Base-by-base conservation (phyloP, 371 early-diverging fungal species). In the Rhizopus delemar region DNA sequence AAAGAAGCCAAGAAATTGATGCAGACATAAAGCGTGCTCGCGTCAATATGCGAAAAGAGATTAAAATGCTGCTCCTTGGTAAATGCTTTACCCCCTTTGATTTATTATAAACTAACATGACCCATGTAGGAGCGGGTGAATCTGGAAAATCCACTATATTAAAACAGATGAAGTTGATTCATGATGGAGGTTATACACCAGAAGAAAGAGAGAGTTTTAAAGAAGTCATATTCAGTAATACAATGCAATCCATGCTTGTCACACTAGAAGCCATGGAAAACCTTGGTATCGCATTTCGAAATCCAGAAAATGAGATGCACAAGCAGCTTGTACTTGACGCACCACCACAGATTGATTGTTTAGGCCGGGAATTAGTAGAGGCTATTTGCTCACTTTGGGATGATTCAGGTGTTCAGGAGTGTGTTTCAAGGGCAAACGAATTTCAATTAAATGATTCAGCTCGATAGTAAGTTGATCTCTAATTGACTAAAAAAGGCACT, bases 161-260 rank as follows among this genome's bases (percentile, higher is more conserved):
- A 56, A 97, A 97, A 75, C 96, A 97, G 68, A 96, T 97, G 95
- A 91, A 92, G 72, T 81, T 96, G 28, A 94, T 97, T 60, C 96
- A 97, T 74, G 94, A 90, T 56, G 87, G 85, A 57, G 97, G 97
- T 6, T 97, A 92, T 76, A 85, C 88, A 54, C 69, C 73, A 22
- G 88, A 90, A 34, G 96, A 97, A 73, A 85, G 91, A 41, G 88
- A 87, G 56, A 85, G 92, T 32, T 95, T 90, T 77, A 89, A 86
- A 63, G 93, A 89, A 64, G 90, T 93, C 61, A 93, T 97, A 58
- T 93, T 90, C 69, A 82, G 87, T 48, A 97, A 97, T 73, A 86
- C 89, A 22, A 84, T 93, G 51, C 90, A 93, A 60, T 91, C 93
- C 29, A 93, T 93, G 92, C 83, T 87, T 43, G 90, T 93, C 32